phyloP scores from a whole-genome alignment of 768 basidiomycete species.

The Lepiota venenata region DNA sequence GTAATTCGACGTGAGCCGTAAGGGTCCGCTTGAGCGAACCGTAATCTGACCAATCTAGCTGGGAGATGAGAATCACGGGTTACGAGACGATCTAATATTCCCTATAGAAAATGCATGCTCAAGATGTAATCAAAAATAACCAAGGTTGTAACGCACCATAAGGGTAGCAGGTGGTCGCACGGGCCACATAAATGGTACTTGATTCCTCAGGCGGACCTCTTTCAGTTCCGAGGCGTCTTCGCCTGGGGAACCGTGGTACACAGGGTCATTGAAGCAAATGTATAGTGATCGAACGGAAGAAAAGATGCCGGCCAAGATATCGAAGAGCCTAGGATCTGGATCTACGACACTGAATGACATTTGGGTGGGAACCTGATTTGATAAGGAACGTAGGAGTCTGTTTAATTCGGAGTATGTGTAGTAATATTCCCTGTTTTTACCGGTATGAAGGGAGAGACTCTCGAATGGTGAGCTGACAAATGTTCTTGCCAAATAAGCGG shows the following conservation, averaged over 20 bases:
- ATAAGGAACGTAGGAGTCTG: conserved; percentile 1
- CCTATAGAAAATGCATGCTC: background rate
- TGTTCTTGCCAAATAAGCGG: conserved; percentile 1
- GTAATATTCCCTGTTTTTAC: conserved; percentile 3
- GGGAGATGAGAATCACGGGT: conserved; percentile 2
- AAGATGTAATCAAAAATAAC: too few relatives aligned
- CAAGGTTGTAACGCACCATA: background rate
- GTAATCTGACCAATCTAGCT: background rate
- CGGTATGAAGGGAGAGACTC: conserved; percentile 6
- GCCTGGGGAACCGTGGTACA: background rate
- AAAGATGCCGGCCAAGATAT: conserved; percentile 1
- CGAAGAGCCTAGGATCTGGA: conserved; percentile 1
- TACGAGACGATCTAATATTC: conserved; percentile 6
- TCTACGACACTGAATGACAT: conserved; percentile 5
- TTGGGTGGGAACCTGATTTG: background rate
- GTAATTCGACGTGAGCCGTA: conserved; percentile 5
- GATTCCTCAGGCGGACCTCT: background rate
- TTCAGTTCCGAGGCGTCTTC: background rate
- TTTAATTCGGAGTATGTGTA: conserved; percentile 1
- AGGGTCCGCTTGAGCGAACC: conserved; percentile 8
- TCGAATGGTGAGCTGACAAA: background rate
- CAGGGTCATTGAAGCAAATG: conserved; percentile 8
- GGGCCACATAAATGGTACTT: background rate
- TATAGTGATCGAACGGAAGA: background rate
- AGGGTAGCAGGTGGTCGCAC: conserved; percentile 1